A percentile compares a stretch with the other conserved stretches of the same genome.
phyloP scores from a whole-genome alignment of 805 yeast genomes.

The Candida stauntonica region DNA sequence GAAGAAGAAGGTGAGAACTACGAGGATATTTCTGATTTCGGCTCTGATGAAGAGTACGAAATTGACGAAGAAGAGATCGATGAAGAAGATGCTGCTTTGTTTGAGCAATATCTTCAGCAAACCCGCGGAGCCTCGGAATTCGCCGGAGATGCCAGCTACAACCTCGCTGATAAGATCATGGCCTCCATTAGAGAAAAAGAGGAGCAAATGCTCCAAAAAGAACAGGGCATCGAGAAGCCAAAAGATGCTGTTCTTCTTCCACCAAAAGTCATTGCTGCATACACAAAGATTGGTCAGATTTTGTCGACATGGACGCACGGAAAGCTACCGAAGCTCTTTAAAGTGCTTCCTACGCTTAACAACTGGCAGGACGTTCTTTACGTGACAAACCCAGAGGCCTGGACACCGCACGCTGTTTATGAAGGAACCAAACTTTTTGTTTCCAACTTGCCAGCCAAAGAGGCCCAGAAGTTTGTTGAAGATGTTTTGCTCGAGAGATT shows the following conservation, averaged over 20 bases:
- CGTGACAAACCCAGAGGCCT: conserved; percentile 85
- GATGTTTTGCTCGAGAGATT: conserved; percentile 66
- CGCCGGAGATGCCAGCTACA: conserved; percentile 43
- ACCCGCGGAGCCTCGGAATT: conserved; percentile 31
- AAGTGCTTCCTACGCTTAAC: conserved; percentile 84
- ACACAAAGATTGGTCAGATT: conserved; percentile 84
- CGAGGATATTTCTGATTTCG: conserved; percentile 45
- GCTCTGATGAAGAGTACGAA: conserved; percentile 48
- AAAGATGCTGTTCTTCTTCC: conserved; percentile 82
- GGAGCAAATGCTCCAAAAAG: conserved; percentile 28
- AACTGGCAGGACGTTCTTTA: conserved; percentile 95
- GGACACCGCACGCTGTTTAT: conserved; percentile 94
- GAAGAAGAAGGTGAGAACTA: conserved; percentile 34
- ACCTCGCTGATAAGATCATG: conserved; percentile 90
- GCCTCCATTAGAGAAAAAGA: conserved; percentile 82
- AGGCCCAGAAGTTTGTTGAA: conserved; percentile 81
- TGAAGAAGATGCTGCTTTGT: conserved; percentile 79
- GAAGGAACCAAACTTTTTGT: conserved; percentile 95
- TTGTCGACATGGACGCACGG: conserved; percentile 91
- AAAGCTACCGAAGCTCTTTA: conserved; percentile 92
- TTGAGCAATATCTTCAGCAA: conserved; percentile 65
- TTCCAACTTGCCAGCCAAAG: conserved; percentile 80
- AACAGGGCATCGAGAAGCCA: conserved; percentile 36
- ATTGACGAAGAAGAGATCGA: conserved; percentile 61
- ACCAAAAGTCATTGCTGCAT: conserved; percentile 94